These are phyloP conservation scores for Fusarium sterilihyphosum DNA, from an alignment of 2,329 filamentous ascomycete species.

Conservation along the genomic window DNA sequence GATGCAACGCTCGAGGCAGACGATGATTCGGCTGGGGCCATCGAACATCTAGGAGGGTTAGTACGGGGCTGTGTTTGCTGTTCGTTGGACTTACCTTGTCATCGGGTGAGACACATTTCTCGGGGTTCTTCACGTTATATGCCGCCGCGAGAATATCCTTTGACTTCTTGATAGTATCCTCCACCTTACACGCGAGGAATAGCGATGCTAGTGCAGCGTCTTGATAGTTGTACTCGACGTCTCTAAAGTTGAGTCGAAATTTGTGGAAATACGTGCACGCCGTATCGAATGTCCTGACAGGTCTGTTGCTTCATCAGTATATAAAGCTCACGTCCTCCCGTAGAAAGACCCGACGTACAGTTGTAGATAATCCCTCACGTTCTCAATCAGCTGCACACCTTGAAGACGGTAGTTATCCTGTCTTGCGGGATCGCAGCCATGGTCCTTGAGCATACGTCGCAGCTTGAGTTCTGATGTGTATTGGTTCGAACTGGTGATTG, in stretches of 20 bases:
- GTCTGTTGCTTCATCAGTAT: slow-evolving; percentile 59
- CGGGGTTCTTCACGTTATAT: slow-evolving; percentile 81
- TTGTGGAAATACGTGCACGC: slow-evolving; percentile 94
- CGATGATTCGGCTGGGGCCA: slow-evolving; percentile 78
- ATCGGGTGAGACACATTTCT: slow-evolving; percentile 77
- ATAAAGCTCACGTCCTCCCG: background rate
- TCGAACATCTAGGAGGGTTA: slow-evolving; percentile 75
- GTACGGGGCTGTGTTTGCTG: background rate
- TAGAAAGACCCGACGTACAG: slow-evolving; percentile 61
- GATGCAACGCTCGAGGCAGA: slow-evolving; percentile 90
- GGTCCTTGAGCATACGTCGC: slow-evolving; percentile 74
- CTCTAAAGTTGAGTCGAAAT: slow-evolving; percentile 86
- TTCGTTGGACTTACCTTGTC: slow-evolving; percentile 71
- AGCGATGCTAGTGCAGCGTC: slow-evolving; percentile 90
- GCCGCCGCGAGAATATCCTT: slow-evolving; percentile 90
- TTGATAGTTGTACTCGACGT: slow-evolving; percentile 84
- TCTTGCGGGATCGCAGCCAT: slow-evolving; percentile 77
- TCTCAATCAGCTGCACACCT: slow-evolving; percentile 89
- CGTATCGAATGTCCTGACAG: slow-evolving; percentile 90
- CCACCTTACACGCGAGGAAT: slow-evolving; percentile 95
- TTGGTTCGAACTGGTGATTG: slow-evolving; percentile 65
- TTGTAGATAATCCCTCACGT: slow-evolving; percentile 79
- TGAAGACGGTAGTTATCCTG: slow-evolving; percentile 85
- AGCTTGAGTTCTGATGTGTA: slow-evolving; percentile 87
- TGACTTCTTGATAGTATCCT: slow-evolving; percentile 98